Base-by-base conservation (phyloP, 208 protist species). In the Vickermania spadyakhi region DNA sequence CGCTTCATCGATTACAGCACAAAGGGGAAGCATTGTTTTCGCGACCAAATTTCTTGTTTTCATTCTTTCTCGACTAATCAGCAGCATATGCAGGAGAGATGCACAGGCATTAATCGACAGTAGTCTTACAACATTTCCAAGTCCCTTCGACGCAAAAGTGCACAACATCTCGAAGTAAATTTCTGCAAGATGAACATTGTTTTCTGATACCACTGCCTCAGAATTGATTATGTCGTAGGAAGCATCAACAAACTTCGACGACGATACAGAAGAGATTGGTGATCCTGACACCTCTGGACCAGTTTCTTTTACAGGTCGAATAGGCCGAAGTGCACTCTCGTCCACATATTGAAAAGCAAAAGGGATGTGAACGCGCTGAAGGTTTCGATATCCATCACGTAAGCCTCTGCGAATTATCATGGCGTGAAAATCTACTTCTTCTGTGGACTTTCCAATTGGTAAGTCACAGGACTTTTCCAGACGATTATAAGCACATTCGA, bases 281-380 rank as follows among this genome's bases (percentile, higher is more conserved):
- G 18, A 14, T 5, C 55, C 28, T 29, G 55, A 29, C 28, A 59
- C 25, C 28, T 21, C 28, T 45, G 74, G 65, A 5, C 75, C 74
- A 1, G 67, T 53, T 49, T 89, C 76, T 62, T 91, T 94, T 42
- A 83, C 75, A 13, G 52, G 28, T 22, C 72, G 75, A 13, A 73
- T 45, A 29, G 78, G 73, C 51, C 72, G 72, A 55, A 94, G 31
- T 21, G 72, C 31, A 28, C 45, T 59, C 58, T 90, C 84, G 50
- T 91, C 82, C 23, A 73, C 71, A 63, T 90, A 79, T 62, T 90
- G 87, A 66, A 83, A 94, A 13, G 88, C 83, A 73, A 91, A 91
- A 0, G 88, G 88, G 1, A 85, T 63, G 65, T 86, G 84, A 51
- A 67, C 63, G 31, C 85, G 82, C 13, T 59, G 77, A 56, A 95